A percentile compares a stretch with the other conserved stretches of the same genome.
phyloP scores from a whole-genome alignment of 129 eudicot genomes.

The Mikania micrantha region DNA sequence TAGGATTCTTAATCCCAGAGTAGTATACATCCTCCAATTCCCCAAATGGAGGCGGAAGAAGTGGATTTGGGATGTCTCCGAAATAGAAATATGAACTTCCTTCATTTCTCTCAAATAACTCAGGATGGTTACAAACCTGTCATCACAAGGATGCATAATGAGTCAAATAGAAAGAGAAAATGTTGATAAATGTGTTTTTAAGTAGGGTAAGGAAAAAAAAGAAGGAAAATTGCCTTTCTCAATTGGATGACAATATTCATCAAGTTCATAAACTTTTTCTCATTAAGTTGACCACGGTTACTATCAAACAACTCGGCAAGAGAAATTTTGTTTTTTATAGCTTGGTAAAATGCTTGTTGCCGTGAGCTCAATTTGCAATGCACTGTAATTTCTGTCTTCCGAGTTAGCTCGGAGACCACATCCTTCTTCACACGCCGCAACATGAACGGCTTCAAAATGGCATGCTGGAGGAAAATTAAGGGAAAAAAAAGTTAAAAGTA shows the following conservation, averaged over 20 bases:
- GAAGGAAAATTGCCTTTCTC: constrained; percentile 52
- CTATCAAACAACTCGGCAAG: constrained; percentile 92
- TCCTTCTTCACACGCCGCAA: constrained; percentile 94
- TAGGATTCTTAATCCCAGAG: constrained; percentile 83
- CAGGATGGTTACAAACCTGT: constrained; percentile 99
- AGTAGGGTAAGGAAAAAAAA: not conserved
- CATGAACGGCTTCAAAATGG: constrained; percentile 98
- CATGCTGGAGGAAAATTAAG: constrained; percentile 57
- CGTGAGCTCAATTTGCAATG: constrained; percentile 97
- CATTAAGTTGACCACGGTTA: constrained; percentile 82
- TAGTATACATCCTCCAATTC: constrained; percentile 76
- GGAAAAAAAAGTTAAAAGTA: not conserved
- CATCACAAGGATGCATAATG: constrained; percentile 15
- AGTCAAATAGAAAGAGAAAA: constrained; percentile 12
- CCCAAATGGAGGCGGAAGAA: constrained; percentile 83
- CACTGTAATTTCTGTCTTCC: constrained; percentile 70
- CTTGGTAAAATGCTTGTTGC: constrained; percentile 96
- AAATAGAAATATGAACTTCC: constrained; percentile 83
- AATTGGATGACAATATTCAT: constrained; percentile 99
- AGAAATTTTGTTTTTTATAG: constrained; percentile 96
- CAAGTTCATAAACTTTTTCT: constrained; percentile 70
- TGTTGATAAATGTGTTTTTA: not conserved
- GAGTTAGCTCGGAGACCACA: constrained; percentile 80
- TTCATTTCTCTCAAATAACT: constrained; percentile 96
- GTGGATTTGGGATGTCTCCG: constrained; percentile 76